phyloP scores from a whole-genome alignment of 495 filamentous ascomycete genomes.

The Chaetomium tenue region DNA sequence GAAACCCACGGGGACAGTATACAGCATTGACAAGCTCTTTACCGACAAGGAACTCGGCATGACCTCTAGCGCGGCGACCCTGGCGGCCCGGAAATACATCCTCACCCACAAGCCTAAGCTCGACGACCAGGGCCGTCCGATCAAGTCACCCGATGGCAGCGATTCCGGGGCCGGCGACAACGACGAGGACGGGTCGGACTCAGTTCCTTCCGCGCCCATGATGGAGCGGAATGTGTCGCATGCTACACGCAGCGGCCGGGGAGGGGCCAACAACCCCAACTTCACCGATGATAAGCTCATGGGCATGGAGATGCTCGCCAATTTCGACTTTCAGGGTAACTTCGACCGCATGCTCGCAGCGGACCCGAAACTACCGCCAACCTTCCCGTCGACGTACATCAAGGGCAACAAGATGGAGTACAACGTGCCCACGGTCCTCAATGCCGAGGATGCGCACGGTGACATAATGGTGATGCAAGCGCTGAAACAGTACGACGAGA shows the following conservation, averaged over 20 bases:
- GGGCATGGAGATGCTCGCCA: constrained; percentile 62
- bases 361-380: constrained; percentile 61
- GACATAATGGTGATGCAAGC: constrained; percentile 60
- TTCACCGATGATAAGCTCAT: constrained; percentile 52
- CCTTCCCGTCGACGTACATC: constrained; percentile 54
- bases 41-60: constrained; percentile 87
- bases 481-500: constrained; percentile 44
- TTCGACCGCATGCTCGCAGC: constrained; percentile 46
- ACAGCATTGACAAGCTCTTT: constrained; percentile 86
- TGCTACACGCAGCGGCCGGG: constrained; percentile 68
- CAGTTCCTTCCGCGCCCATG: constrained; percentile 54
- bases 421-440: constrained; percentile 51
- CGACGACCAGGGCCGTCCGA: constrained; percentile 46
- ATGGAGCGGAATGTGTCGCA: constrained; percentile 75
- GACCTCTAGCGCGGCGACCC: constrained; percentile 67
- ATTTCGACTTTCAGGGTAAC: constrained; percentile 60
- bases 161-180: constrained; percentile 51
- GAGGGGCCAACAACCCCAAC: constrained; percentile 53
- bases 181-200: constrained; percentile 47
- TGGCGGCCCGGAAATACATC: constrained; percentile 60
- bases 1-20: constrained; percentile 53
- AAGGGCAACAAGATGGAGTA: constrained; percentile 44
- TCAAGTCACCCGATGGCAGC: constrained; percentile 52
- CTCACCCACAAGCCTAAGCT: constrained; percentile 50
- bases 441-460: constrained; percentile 57